Evolutionary conservation across 2,329 filamentous ascomycete genomes (phyloP).

Genomic region (Cercospora janseana): DNA sequence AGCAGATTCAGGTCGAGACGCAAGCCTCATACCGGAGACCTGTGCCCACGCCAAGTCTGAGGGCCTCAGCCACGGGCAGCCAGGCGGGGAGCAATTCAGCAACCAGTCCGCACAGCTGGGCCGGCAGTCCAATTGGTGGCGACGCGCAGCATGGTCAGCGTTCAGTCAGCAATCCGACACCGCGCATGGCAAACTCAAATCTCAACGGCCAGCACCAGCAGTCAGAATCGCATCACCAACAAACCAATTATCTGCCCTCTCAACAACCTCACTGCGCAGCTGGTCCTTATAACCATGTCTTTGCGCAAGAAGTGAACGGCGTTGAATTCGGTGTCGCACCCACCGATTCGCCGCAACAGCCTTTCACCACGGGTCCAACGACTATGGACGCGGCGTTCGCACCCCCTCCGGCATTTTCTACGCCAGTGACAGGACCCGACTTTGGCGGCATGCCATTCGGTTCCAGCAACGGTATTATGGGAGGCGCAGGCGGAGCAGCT

Average conservation of each 20-base stretch:
- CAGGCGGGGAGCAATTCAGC: conserved; percentile 27
- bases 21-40: conserved; percentile 37
- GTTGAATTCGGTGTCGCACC: conserved; percentile 16
- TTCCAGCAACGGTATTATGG: background rate
- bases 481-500: conserved; percentile 1
- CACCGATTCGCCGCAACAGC: conserved; percentile 15
- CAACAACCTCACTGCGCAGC: conserved; percentile 11
- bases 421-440: conserved; percentile 12
- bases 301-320: conserved; percentile 14
- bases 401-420: conserved; percentile 13
- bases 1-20: conserved; percentile 40
- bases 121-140: conserved; percentile 26
- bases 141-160: conserved; percentile 19
- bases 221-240: conserved; percentile 17
- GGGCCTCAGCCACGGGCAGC: conserved; percentile 28
- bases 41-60: conserved; percentile 34
- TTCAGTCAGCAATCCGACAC: conserved; percentile 22
- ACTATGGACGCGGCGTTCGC: conserved; percentile 11
- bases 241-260: conserved; percentile 25
- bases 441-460: conserved; percentile 20
- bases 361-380: conserved; percentile 14
- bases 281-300: conserved; percentile 11
- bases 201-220: conserved; percentile 4
- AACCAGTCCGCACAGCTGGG: conserved; percentile 34
- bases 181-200: conserved; percentile 13